Percentiles rank a stretch among this genome's conserved stretches.
Evolutionary conservation across 202 grass and related monocot species (phyloP).

Genomic region (Eragrostis tef): DNA sequence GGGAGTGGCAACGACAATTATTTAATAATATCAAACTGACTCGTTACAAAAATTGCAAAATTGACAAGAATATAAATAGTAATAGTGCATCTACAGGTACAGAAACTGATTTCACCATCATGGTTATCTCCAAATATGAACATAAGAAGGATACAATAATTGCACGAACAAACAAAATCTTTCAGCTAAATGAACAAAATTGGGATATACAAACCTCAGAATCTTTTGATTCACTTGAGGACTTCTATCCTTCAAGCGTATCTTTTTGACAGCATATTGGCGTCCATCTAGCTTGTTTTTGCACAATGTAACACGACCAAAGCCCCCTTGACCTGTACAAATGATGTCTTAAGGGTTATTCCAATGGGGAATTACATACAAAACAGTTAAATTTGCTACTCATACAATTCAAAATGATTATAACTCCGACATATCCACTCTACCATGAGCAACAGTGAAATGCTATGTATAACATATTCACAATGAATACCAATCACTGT

Average conservation of each 20-base stretch:
- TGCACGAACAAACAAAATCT: conserved; percentile 10
- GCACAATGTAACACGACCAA: conserved; percentile 86
- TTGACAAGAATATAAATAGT: conserved; percentile 28
- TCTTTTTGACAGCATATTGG: conserved; percentile 97
- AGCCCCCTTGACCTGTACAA: conserved; percentile 78
- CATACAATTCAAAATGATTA: conserved; percentile 10
- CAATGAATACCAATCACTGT: neutral
- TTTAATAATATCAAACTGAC: conserved; percentile 9
- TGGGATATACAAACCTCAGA: conserved; percentile 68
- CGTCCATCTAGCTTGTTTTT: conserved; percentile 94
- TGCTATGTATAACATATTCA: conserved; percentile 5
- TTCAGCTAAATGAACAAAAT: conserved; percentile 42
- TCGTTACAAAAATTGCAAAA: conserved; percentile 9
- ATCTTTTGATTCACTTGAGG: conserved; percentile 92
- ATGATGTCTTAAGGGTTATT: conserved; percentile 27
- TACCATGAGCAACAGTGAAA: neutral
- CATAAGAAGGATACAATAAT: conserved; percentile 7
- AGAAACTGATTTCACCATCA: conserved; percentile 5
- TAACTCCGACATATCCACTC: neutral
- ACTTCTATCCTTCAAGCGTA: conserved; percentile 86
- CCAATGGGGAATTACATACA: conserved; percentile 20
- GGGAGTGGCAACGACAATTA: neutral
- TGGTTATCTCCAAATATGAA: conserved; percentile 27
- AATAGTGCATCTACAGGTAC: conserved; percentile 13
- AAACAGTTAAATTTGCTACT: neutral